Evolutionary conservation across 2,329 filamentous ascomycete species (phyloP), one percentile per base, ranked within the genome.

Genomic region (Rachicladosporium sp.): DNA sequence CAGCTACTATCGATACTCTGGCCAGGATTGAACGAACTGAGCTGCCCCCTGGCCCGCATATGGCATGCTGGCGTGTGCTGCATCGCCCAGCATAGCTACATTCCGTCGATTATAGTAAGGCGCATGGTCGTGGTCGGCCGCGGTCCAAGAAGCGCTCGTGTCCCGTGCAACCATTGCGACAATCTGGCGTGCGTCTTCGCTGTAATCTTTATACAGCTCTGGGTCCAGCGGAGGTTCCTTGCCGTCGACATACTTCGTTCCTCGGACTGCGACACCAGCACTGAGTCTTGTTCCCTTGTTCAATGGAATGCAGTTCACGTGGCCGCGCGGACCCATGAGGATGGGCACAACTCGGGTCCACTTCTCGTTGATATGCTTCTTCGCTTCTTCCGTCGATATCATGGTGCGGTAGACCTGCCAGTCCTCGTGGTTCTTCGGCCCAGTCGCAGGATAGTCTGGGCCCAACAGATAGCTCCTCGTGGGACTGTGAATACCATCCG

Each of bases 401-500:
- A 56, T 51, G 7, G 52, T 50, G 7, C 53, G 51, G 41, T 57
- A 56, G 31, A 57, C 48, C 36, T 55, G 51, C 51, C 54, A 57
- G 33, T 53, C 51, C 27, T 57, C 53, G 34, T 54, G 50, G 37
- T 58, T 58, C 38, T 50, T 50, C 2, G 55, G 51, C 6, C 43
- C 42, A 2, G 52, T 50, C 3, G 54, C 53, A n/a, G 55, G 54
- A 35, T 58, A 54, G 36, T 54, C 49, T 13, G 49, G 41, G 7
- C 55, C 55, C 2, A 68, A 58, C 38, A 72, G 67, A n/a, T 63
- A 62, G 15, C 53, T 55, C 9, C 62, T 57, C 15, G 70, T 61
- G 2, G 60, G 56, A 12, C 68, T 72, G 47, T 69, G 66, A 35
- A 74, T 66, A 31, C 72, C 72, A 50, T 75, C 71, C 1, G 69